Evolutionary conservation across 2,329 filamentous ascomycete genomes (phyloP), one percentile per base, ranked within the genome.

Genomic region (Penicillium italicum): DNA sequence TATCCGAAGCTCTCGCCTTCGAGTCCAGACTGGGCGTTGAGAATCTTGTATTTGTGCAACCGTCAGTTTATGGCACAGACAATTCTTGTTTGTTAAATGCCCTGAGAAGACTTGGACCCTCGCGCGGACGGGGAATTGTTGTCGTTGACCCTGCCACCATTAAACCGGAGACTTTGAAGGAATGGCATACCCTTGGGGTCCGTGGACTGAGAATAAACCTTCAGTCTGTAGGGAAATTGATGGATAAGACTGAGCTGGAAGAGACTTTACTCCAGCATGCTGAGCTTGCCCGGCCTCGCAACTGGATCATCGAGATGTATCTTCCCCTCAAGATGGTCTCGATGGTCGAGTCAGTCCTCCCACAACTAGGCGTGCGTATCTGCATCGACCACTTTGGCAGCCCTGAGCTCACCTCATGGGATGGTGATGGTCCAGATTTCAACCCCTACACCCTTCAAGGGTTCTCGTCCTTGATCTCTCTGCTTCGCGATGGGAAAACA

Each of bases 311-410:
- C 16, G 82, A 86, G 62, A 64, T 86, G 8, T 86, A 84, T 63
- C 71, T 85, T 18, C 76, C 80, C 3, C 75, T 86, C 66, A 72
- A 77, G 20, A 75, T 77, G 61, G 71, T 85, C 3, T 69, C 76
- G 5, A 62, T 76, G 16, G 72, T 87, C 2, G 77, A 82, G 59
- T 64, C 68, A 5, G 73, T 84, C 33, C 70, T 83, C 1, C 76
- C 80, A 1, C 62, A 66, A 1, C 74, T 86, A 2, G 74, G 75
- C 4, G 76, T 85, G 18, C 79, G 77, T 43, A 68, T 85, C 36
- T 84, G 81, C 58, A 76, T 87, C 63, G 84, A 85, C 63, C 84
- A 87, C 63, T 81, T 85, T 57, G 84, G 82, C 7, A 74, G 77
- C 11, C 82, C 82, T 0, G 68, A 68, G 1, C 62, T 83, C 3